A percentile compares a stretch with the other conserved stretches of the same genome.
Conservation (phyloP, 106 monocot genomes). For the Dioscorea alata region DNA sequence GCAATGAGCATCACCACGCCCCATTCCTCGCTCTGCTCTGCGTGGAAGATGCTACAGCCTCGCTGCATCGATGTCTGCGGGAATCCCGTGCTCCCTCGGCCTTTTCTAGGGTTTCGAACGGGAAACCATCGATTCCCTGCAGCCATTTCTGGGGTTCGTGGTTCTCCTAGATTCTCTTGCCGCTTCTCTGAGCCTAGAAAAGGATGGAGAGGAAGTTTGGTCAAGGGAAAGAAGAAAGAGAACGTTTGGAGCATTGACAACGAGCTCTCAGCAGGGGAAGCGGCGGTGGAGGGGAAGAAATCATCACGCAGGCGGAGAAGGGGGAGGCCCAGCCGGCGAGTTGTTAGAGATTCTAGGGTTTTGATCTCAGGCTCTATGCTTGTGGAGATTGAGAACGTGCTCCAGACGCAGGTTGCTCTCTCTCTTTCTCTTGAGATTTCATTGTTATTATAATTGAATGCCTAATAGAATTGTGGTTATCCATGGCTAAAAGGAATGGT, state of each 20-base stretch:
- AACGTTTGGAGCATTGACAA: constrained; percentile 89
- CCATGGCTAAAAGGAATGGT: too few species aligned
- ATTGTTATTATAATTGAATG: too few species aligned
- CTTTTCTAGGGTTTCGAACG: neutral
- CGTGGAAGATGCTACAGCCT: neutral
- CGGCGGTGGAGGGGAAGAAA: constrained; percentile 8
- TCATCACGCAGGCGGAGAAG: neutral
- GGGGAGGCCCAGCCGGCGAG: constrained; percentile 9
- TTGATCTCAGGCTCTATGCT: constrained; percentile 73
- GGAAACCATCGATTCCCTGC: neutral
- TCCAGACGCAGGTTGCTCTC: constrained; percentile 73
- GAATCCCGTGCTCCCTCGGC: neutral
- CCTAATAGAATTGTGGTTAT: too few species aligned
- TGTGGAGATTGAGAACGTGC: constrained; percentile 73
- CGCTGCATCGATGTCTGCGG: constrained; percentile 30
- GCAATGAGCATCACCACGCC: too few species aligned
- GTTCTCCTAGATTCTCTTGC: constrained; percentile 13
- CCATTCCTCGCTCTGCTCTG: too few species aligned
- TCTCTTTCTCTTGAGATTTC: too few species aligned
- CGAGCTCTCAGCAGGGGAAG: constrained; percentile 29
- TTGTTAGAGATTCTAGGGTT: constrained; percentile 23
- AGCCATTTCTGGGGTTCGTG: constrained; percentile 4
- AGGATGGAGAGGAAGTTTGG: constrained; percentile 3
- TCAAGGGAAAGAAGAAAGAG: constrained; percentile 53
- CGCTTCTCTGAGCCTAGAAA: neutral